These are phyloP conservation scores for Malassezia restricta DNA, from an alignment of 1,284 basidiomycete genomes.

Conservation along the genomic window DNA sequence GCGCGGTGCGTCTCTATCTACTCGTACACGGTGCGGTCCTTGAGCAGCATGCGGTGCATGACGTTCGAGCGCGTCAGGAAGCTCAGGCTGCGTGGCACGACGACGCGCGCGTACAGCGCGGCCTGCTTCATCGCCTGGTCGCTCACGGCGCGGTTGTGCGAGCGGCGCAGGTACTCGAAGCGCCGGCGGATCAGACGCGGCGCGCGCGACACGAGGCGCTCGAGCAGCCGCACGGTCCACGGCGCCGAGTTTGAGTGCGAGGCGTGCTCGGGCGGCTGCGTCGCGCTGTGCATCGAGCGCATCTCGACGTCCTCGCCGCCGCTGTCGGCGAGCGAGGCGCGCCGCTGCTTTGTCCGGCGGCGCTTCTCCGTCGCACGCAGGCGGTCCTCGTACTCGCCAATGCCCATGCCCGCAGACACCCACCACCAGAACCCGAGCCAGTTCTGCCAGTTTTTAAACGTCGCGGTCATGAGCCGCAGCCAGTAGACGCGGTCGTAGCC, in stretches of 20 bases:
- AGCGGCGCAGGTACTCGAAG: background rate
- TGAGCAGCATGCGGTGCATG: background rate
- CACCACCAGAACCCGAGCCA: slow-evolving; percentile 47
- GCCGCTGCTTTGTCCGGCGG: background rate
- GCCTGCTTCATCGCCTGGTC: slow-evolving; percentile 1
- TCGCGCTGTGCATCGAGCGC: background rate
- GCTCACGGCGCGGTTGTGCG: background rate
- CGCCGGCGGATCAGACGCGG: background rate
- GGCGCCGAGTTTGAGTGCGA: background rate
- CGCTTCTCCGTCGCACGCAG: slow-evolving; percentile 7
- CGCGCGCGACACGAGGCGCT: background rate
- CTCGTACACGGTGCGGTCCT: slow-evolving; percentile 5
- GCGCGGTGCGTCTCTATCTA: slow-evolving; percentile 17
- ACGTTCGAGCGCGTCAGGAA: background rate
- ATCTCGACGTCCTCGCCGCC: background rate
- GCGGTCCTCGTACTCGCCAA: slow-evolving; percentile 45
- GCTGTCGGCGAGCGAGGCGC: background rate
- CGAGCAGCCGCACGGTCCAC: slow-evolving; percentile 1
- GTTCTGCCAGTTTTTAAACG: slow-evolving; percentile 44
- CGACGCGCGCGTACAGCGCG: background rate
- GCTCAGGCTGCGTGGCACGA: background rate
- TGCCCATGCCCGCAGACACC: slow-evolving; percentile 46
- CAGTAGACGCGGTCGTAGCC: slow-evolving; percentile 43
- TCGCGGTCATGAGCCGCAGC: slow-evolving; percentile 40
- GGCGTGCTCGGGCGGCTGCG: background rate